A percentile compares a stretch with the other conserved stretches of the same genome.
Evolutionary conservation across 768 basidiomycete species (phyloP).

Genomic region (Leccinellum rugosiceps): DNA sequence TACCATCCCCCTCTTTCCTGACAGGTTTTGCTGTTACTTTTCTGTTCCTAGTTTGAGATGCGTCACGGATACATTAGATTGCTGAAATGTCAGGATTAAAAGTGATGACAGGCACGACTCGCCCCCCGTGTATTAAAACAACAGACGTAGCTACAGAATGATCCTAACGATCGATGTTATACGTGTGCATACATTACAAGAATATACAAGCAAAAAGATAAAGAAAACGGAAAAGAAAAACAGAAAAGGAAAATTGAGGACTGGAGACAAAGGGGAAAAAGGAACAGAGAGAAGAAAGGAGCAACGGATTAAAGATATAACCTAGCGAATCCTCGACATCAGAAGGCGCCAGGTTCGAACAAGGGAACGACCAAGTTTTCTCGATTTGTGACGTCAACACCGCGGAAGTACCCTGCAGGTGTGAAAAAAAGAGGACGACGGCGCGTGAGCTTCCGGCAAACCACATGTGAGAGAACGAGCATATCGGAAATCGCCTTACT

Average conservation of each 20-base stretch:
- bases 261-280: background rate
- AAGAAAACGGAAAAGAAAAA: background rate
- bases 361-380: conserved; percentile 28
- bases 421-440: background rate
- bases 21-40: background rate
- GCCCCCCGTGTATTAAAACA: conserved; percentile 13
- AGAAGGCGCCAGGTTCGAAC: conserved; percentile 27
- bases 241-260: background rate
- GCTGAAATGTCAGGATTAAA: background rate
- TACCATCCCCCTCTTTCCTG: background rate
- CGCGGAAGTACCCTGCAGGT: conserved; percentile 30
- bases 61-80: background rate
- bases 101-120: background rate
- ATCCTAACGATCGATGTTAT: conserved; percentile 16
- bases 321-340: conserved; percentile 1
- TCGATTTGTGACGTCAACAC: conserved; percentile 32
- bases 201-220: conserved; percentile 14
- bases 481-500: conserved; percentile 23
- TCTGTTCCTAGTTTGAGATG: background rate
- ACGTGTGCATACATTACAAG: conserved; percentile 17
- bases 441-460: background rate
- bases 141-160: background rate
- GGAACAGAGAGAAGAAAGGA: background rate
- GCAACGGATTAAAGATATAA: background rate
- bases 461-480: background rate